Evolutionary conservation across 768 basidiomycete species (phyloP).

Genomic region (Agaricus subrufescens): DNA sequence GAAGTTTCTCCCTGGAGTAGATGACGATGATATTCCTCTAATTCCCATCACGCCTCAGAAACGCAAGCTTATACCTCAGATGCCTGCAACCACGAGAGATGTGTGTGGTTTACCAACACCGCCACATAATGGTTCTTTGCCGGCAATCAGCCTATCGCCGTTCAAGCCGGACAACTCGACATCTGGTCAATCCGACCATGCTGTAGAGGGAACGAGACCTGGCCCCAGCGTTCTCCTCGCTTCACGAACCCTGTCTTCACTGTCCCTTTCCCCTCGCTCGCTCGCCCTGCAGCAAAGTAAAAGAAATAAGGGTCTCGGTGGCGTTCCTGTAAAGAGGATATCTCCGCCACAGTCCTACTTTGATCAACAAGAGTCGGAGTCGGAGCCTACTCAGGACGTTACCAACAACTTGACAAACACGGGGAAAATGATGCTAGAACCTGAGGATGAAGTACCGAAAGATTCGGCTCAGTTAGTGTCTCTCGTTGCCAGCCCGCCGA

Average conservation of each 20-base stretch:
- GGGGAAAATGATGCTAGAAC: neutral
- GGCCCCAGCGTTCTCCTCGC: constrained; percentile 2
- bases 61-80: neutral
- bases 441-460: neutral
- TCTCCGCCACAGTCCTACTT: neutral
- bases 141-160: constrained; percentile 6
- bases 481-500: neutral
- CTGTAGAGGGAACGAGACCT: neutral
- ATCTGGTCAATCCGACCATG: neutral
- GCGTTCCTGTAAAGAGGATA: constrained; percentile 7
- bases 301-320: constrained; percentile 7
- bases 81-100: neutral
- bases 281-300: neutral
- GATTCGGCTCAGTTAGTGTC: neutral
- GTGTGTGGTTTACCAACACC: constrained; percentile 3
- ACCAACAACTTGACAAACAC: neutral
- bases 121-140: neutral
- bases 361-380: neutral
- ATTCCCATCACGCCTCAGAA: constrained; percentile 3
- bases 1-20: neutral
- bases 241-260: constrained; percentile 5
- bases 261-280: constrained; percentile 8
- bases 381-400: neutral
- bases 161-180: constrained; percentile 1
- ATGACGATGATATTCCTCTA: constrained; percentile 1